These are phyloP conservation scores for Ophiostoma quercus DNA, from an alignment of 2,329 filamentous ascomycete species.

Conservation along the genomic window DNA sequence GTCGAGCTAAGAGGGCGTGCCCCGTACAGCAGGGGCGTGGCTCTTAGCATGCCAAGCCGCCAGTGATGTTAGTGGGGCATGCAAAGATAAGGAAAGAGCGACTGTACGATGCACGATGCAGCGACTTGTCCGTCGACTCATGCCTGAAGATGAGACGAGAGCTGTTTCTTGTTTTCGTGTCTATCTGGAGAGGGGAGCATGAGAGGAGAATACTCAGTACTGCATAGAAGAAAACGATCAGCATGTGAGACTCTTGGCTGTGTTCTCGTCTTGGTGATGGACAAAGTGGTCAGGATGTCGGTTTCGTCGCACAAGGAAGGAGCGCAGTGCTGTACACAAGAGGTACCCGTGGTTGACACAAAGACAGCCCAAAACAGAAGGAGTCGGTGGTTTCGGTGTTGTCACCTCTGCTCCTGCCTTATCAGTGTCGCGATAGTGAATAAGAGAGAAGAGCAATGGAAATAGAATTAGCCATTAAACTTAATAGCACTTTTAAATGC, in stretches of 20 bases:
- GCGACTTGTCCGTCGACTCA: background rate
- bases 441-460: slow-evolving; percentile 6
- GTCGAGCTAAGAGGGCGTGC: background rate
- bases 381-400: background rate
- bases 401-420: slow-evolving; percentile 1
- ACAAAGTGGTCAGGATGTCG: background rate
- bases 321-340: background rate
- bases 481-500: background rate
- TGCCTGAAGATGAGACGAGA: slow-evolving; percentile 2
- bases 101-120: background rate
- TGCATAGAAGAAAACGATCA: background rate
- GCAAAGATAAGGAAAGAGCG: slow-evolving; percentile 15
- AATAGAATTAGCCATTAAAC: background rate
- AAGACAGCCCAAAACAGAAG: background rate
- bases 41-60: background rate
- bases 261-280: background rate
- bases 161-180: background rate
- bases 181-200: background rate
- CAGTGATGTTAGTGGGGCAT: background rate
- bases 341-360: background rate
- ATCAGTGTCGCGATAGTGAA: slow-evolving; percentile 13
- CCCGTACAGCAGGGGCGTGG: background rate
- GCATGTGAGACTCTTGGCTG: background rate
- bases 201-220: background rate
- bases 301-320: background rate